Conservation (phyloP, 371 early-diverging fungal genomes). For the Vairimorpha necatrix region DNA sequence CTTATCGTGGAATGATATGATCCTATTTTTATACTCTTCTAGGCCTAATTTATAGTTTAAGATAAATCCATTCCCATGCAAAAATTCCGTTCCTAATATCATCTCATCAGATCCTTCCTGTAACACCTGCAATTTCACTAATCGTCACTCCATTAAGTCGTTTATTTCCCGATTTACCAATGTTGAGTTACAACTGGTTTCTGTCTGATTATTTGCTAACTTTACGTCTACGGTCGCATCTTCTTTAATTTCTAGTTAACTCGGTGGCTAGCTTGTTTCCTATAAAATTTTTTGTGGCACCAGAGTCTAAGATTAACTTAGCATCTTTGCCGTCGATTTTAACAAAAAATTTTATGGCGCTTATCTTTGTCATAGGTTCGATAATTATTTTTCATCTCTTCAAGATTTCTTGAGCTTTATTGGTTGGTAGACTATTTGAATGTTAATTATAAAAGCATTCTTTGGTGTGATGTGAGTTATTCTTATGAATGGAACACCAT, state of each 20-base stretch:
- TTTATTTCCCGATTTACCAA: background rate
- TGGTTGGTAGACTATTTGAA: background rate
- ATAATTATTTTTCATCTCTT: background rate
- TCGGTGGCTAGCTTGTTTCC: background rate
- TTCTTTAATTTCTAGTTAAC: background rate
- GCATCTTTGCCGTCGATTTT: background rate
- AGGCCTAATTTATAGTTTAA: background rate
- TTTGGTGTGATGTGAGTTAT: background rate
- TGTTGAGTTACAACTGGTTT: background rate
- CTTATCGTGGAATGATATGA: background rate
- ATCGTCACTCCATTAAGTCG: background rate
- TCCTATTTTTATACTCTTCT: background rate
- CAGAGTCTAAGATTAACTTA: background rate
- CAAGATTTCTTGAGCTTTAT: background rate
- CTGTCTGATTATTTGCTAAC: background rate
- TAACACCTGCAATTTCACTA: background rate
- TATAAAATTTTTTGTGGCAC: constrained; percentile 5
- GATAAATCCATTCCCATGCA: background rate
- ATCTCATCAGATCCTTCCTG: background rate
- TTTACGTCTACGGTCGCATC: background rate
- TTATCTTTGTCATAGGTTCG: background rate
- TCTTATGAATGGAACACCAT: background rate
- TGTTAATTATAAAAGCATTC: background rate
- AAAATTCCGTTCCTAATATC: background rate
- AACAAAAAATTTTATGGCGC: background rate